Base-by-base conservation (phyloP, 1,284 basidiomycete genomes). In the Pyrrhoderma lamaoense region DNA sequence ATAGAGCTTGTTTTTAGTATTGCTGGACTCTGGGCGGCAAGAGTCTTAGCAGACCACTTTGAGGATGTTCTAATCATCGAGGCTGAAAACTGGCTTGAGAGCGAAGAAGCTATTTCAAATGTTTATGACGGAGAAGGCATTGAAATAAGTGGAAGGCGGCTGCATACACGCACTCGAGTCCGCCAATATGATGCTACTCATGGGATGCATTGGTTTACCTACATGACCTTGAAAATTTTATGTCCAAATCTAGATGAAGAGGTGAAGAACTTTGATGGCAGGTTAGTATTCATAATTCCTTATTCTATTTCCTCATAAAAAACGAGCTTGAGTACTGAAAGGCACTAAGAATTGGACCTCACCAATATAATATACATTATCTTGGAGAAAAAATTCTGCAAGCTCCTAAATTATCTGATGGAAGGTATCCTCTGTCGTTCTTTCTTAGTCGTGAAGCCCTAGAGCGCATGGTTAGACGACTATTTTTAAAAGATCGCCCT, bases 41-140 rank as follows among this genome's bases (percentile, higher is more conserved):
- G 62, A 9, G 56, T 62, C 16, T 62, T 60, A 34, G 54, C 56
- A 14, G 65, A 67, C 49, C 66, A 67, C 51, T 68, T 69, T 45
- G 62, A 66, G 38, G 54, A 58, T 8, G 67, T 69, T 35, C 23
- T 68, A 16, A 58, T 69, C 36, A 56, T 69, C 9, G 67, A 70
- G 42, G 56, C 67, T 4, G 68, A 69, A 47, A 57, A 48, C 3
- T 65, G 64, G 64, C 13, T 55, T 49, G 8, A 48, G 47, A 16
- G 54, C 45, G 25, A 51, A n/a, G 44, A 46, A 3, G 48, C 43
- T 13, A 38, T 8, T 8, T 35, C 23, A 3, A 36, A 42, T 25
- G 27, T 51, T 3, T 51, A 31, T 27, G 49, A 54, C 19, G 25
- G 36, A 14, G 31, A 40, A 34, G 53, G 53, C 1, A 21, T 9